Conservation (phyloP, 2,329 filamentous ascomycete species). For the Arthroderma sp. region DNA sequence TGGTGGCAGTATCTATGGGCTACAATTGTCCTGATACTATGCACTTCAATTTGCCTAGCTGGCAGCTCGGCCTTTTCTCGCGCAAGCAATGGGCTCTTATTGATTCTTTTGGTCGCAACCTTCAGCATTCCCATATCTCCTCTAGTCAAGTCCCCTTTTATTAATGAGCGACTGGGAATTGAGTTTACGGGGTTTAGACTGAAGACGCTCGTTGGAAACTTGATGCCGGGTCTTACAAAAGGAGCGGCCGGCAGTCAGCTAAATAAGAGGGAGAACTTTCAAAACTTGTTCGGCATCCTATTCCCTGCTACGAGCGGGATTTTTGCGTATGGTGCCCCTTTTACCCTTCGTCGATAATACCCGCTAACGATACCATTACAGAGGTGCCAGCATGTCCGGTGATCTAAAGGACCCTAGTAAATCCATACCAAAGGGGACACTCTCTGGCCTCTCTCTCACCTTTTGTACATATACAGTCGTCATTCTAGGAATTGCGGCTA, state of each 20-base stretch:
- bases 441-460: conserved; percentile 63
- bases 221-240: conserved; percentile 52
- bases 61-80: conserved; percentile 69
- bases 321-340: conserved; percentile 34
- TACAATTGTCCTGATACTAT: conserved; percentile 56
- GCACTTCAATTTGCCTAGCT: conserved; percentile 62
- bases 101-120: conserved; percentile 58
- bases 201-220: conserved; percentile 58
- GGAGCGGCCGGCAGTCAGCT: conserved; percentile 51
- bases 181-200: conserved; percentile 66
- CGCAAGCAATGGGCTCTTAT: conserved; percentile 62
- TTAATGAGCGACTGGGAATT: conserved; percentile 47
- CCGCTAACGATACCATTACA: conserved; percentile 30
- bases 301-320: conserved; percentile 58
- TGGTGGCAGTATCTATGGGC: conserved; percentile 68
- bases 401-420: conserved; percentile 72
- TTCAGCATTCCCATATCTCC: conserved; percentile 74
- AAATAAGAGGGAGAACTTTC: conserved; percentile 54
- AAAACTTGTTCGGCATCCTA: conserved; percentile 72
- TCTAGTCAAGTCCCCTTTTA: conserved; percentile 54
- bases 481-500: conserved; percentile 63
- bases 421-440: conserved; percentile 70
- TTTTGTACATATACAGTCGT: conserved; percentile 65
- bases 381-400: conserved; percentile 79
- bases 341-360: conserved; percentile 41